Conservation (phyloP, 768 basidiomycete genomes). For the Plicaturopsis crispa region DNA sequence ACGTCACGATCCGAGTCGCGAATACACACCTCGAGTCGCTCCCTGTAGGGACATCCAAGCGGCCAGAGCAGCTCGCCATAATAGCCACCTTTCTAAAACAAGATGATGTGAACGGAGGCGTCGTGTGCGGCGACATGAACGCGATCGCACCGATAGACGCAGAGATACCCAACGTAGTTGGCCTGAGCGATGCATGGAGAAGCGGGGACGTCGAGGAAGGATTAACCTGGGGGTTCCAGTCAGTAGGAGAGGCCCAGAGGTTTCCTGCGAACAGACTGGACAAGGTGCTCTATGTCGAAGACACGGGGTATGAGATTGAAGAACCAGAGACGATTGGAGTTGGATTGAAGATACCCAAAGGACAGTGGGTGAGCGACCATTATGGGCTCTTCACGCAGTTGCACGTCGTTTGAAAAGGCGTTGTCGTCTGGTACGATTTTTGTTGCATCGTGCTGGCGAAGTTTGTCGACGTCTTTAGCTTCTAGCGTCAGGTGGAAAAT, state of each 20-base stretch:
- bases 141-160: conserved; percentile 42
- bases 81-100: conserved; percentile 44
- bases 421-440: too few species aligned
- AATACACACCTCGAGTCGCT: conserved; percentile 76
- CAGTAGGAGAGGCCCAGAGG: conserved; percentile 26
- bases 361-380: conserved; percentile 61
- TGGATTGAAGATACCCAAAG: conserved; percentile 35
- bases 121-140: conserved; percentile 73
- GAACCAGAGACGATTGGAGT: conserved; percentile 50
- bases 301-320: conserved; percentile 42
- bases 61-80: conserved; percentile 43
- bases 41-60: conserved; percentile 27
- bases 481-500: not conserved
- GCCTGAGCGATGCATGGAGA: conserved; percentile 56
- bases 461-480: not conserved
- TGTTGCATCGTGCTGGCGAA: too few species aligned
- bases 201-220: conserved; percentile 35
- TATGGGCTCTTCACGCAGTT: conserved; percentile 45
- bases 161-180: conserved; percentile 31
- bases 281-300: conserved; percentile 52
- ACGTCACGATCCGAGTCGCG: conserved; percentile 47
- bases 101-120: conserved; percentile 41
- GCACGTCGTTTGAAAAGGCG: conserved; percentile 16
- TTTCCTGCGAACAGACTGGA: conserved; percentile 54
- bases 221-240: conserved; percentile 69